These are phyloP conservation scores for Scedosporium aurantiacum DNA, from an alignment of 2,329 filamentous ascomycete species.

Conservation along the genomic window DNA sequence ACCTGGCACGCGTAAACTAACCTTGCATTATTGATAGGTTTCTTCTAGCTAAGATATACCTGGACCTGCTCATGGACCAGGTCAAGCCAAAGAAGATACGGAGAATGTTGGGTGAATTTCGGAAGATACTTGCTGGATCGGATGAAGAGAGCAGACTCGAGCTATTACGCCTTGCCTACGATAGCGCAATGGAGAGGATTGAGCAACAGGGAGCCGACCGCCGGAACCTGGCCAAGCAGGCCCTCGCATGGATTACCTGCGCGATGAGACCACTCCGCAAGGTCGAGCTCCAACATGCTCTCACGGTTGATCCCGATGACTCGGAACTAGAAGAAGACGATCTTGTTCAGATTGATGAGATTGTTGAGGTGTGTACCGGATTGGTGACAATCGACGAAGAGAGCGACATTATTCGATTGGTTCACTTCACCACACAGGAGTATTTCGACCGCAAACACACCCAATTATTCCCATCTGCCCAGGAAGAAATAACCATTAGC, in stretches of 20 bases:
- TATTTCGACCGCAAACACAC: constrained; percentile 25
- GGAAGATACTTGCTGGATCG: constrained; percentile 17
- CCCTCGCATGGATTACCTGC: constrained; percentile 28
- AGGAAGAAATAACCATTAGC: constrained; percentile 16
- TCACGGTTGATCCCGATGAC: constrained; percentile 23
- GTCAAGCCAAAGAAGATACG: constrained; percentile 20
- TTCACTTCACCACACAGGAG: constrained; percentile 34
- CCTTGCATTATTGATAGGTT: neutral
- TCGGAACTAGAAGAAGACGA: constrained; percentile 22
- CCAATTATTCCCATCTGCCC: constrained; percentile 19
- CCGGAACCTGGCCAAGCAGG: constrained; percentile 24
- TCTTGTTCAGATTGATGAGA: constrained; percentile 19
- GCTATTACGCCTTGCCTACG: constrained; percentile 22
- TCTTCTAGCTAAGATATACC: constrained; percentile 8
- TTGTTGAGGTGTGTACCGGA: constrained; percentile 28
- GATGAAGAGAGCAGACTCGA: constrained; percentile 18
- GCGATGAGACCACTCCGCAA: constrained; percentile 21
- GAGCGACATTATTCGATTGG: constrained; percentile 26
- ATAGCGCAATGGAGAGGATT: constrained; percentile 29
- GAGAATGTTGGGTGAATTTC: constrained; percentile 13
- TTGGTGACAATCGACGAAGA: constrained; percentile 28
- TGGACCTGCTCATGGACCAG: constrained; percentile 11
- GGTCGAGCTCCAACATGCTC: constrained; percentile 29
- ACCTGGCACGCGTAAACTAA: neutral
- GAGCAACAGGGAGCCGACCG: constrained; percentile 20